Base-by-base conservation (phyloP, 2,329 filamentous ascomycete genomes). In the Bertia moriformis region DNA sequence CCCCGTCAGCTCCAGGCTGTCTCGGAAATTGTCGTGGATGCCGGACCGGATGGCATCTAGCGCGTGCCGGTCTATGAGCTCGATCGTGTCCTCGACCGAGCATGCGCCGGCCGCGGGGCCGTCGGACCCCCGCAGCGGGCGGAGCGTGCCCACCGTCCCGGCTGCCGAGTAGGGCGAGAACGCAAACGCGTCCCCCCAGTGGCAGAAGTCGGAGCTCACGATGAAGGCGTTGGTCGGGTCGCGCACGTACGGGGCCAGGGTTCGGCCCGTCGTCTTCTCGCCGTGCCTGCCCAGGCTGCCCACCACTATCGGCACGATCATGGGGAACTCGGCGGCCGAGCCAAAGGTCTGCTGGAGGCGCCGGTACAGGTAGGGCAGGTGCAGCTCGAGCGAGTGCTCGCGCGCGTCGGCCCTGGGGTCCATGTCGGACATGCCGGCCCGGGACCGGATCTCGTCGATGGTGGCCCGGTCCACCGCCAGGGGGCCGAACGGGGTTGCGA, bases 381-480 rank as follows among this genome's bases (percentile, higher is more conserved):
- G 91, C 82, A 98, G 93, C 63, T 98, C 91, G 2, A 96, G 71
- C 39, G 85, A 94, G 59, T 98, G 91, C 59, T 98, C 91, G 4
- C 73, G 70, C 44, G 85, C 73, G 39, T 68, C 63, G 14, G 69
- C 60, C 53, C 82, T 82, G 40, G 65, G 61, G n/a, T 62, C 64
- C 3, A 67, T 71, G 35, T 47, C 47, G 7, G 55, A 56, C 4
- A 19, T 13, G 18, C 44, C 41, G 47, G 65, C 55, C 1, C 40
- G 38, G 2, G 57, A 50, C 39, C 65, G 53, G 14, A 85, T 58
- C 43, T 65, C 54, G 27, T 63, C 49, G 1, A 73, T 66, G 1
- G 71, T 67, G 4, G 62, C 59, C 4, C 54, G 60, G 53, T 93
- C 84, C 20, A 93, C 66, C 0, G 51, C 52, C 3, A 93, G 63